Evolutionary conservation across 495 filamentous ascomycete species (phyloP).

Genomic region (Oidiodendron maius): DNA sequence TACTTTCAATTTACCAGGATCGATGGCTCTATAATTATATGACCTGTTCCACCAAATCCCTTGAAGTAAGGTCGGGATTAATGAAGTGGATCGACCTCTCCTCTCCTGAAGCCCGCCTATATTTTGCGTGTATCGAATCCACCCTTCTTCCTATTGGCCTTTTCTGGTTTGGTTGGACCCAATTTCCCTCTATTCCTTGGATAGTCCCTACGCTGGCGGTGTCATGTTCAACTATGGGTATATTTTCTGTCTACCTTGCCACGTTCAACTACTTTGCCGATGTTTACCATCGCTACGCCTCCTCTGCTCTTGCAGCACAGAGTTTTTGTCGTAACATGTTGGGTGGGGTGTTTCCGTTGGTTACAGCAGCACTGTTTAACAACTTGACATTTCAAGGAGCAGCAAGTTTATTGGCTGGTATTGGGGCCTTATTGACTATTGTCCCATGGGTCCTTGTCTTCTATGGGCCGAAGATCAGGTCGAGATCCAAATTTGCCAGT

Average conservation of each 20-base stretch:
- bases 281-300: conserved; percentile 78
- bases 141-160: conserved; percentile 58
- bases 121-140: conserved; percentile 73
- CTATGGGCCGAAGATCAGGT: conserved; percentile 73
- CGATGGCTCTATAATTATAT: conserved; percentile 20
- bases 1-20: conserved; percentile 72
- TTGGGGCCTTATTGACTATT: conserved; percentile 62
- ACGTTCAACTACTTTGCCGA: conserved; percentile 96
- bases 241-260: conserved; percentile 82
- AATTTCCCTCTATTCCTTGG: conserved; percentile 63
- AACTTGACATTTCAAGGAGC: conserved; percentile 68
- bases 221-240: conserved; percentile 74
- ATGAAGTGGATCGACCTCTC: conserved; percentile 28
- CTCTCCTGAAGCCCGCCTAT: conserved; percentile 73
- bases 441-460: conserved; percentile 86
- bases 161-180: conserved; percentile 74
- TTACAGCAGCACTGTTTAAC: conserved; percentile 65
- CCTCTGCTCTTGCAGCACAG: conserved; percentile 83
- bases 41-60: conserved; percentile 19
- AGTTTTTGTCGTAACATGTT: conserved; percentile 79
- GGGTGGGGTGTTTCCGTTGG: conserved; percentile 75
- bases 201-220: conserved; percentile 70
- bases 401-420: conserved; percentile 68
- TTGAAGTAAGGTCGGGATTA: conserved; percentile 21
- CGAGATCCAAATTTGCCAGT: conserved; percentile 67